Base-by-base conservation (phyloP, 768 basidiomycete species). In the Naganishia vishniacii region DNA sequence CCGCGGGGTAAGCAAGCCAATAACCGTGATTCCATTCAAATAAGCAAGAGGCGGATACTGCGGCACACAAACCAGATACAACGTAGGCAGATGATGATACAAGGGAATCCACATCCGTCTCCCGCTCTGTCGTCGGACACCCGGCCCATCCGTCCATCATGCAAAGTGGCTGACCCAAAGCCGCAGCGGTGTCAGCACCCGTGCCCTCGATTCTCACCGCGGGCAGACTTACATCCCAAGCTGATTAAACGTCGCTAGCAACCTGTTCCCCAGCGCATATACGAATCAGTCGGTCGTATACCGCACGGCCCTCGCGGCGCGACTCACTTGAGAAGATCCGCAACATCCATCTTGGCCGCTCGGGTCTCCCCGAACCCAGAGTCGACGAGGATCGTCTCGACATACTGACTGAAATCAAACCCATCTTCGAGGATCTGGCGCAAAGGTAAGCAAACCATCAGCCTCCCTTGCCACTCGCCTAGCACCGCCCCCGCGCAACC, bases 341-440 rank as follows among this genome's bases (percentile, higher is more conserved):
- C 88, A 12, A 95, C 82, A 63, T 87, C 85, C 91, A 98, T 93
- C 78, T 97, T 97, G 1, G 91, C 84, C 0, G 89, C 90, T 47
- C 93, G 84, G 56, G 82, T 84, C 58, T 93, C 88, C 20, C 84
- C 82, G 71, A 84, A 86, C 0, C 84, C 87, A 4, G 85, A 84
- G 58, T 88, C 85, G 6, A 80, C 78, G 23, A 94, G 78, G 51
- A 93, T 85, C 67, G 83, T 80, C 65, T 92, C 88, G 4, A 93
- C 82, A 56, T 84, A 82, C 23, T 69, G 66, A 73, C 84, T 85
- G 75, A 93, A 89, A 56, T 85, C 79, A 23, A 85, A 80, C 48
- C 83, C 83, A 63, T 88, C 86, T 48, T 87, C 84, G 34, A 88
- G 78, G 70, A 85, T 84, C 88, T 90, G 68, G 20, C 31, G 42